Base-by-base conservation (phyloP, 139 green algal genomes). In the Chlorella sp. region DNA sequence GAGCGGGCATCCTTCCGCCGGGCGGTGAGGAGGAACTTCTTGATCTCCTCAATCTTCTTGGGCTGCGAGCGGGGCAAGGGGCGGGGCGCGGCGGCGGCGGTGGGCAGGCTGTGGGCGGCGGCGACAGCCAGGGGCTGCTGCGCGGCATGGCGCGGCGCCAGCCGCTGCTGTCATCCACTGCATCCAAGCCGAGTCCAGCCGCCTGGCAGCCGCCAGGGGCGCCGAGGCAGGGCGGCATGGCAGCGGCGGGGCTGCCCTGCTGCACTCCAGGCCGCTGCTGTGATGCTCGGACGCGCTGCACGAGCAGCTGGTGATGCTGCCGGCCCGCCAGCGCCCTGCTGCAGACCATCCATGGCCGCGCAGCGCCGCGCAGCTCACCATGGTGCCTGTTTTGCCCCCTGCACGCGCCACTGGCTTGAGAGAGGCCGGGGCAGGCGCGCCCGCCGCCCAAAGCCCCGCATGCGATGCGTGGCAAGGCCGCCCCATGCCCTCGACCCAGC, bases 11-110 rank as follows among this genome's bases (percentile, higher is more conserved):
- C 97, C 90, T 99, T 99, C 54, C 97, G 92, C 76, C 97, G 89
- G 24, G 97, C 97, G 65, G 95, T 99, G 84, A 99, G 92, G 60
- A 99, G 93, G 93, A 99, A 99, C 84, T 99, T 96, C 97, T 99
- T 99, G 90, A 99, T 99, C 88, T 99, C 97, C 72, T 94, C 91
- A 84, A 99, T 99, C 86, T 99, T 94, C 91, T 96, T 96, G 65
- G 97, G 97, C 97, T 99, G 96, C 87, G 80, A 46, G 22, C 32
- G 54, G 73, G 60, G 79, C 40, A 54, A 11, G 16, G 54, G 51
- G 51, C 2, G 20, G 30, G n/a, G 41, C 24, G 46, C 19, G 74
- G 74, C 46, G 48, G n/a, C 74, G 46, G 46, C 46, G 73, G 46
- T 38, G 14, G 30, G 26, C 19, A 41, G 40, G 46, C 44, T 7